These are phyloP conservation scores for Coemansia nantahalensis DNA, from an alignment of 192 early-diverging fungal genomes.

Conservation along the genomic window DNA sequence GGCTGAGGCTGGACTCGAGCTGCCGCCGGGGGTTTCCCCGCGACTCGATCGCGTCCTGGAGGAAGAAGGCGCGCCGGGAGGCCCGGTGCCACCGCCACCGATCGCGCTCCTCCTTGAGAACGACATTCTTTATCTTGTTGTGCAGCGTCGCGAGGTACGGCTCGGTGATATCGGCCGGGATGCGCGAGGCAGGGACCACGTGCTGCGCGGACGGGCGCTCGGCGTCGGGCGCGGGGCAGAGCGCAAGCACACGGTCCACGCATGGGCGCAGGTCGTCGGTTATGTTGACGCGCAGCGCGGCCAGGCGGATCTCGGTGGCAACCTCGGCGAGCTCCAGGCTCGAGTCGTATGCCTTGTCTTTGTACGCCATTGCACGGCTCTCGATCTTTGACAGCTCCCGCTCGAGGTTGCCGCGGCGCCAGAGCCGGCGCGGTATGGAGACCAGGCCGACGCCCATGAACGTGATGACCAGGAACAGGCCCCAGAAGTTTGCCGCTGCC, in stretches of 20 bases:
- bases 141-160: constrained; percentile 68
- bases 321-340: constrained; percentile 76
- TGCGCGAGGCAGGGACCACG: constrained; percentile 14
- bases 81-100: constrained; percentile 79
- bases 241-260: constrained; percentile 63
- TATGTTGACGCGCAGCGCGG: constrained; percentile 26
- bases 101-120: constrained; percentile 67
- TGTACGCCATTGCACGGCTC: constrained; percentile 62
- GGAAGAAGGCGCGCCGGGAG: constrained; percentile 72
- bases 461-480: constrained; percentile 79
- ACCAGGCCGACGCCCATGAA: constrained; percentile 95
- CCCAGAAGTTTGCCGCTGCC: constrained; percentile 94
- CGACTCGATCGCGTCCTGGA: constrained; percentile 78
- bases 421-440: constrained; percentile 81
- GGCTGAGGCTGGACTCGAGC: constrained; percentile 57
- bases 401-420: constrained; percentile 66
- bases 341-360: constrained; percentile 81
- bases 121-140: constrained; percentile 67
- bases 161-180: constrained; percentile 58
- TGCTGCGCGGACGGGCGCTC: constrained; percentile 1
- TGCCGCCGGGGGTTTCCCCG: constrained; percentile 61
- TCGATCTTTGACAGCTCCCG: constrained; percentile 66
- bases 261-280: constrained; percentile 57
- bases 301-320: constrained; percentile 29
- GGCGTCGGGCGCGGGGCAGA: constrained; percentile 34